Percentiles rank a stretch among this genome's conserved stretches.
These are phyloP conservation scores for Colletotrichum sp. DNA, from an alignment of 2,329 filamentous ascomycete species.

Conservation along the genomic window DNA sequence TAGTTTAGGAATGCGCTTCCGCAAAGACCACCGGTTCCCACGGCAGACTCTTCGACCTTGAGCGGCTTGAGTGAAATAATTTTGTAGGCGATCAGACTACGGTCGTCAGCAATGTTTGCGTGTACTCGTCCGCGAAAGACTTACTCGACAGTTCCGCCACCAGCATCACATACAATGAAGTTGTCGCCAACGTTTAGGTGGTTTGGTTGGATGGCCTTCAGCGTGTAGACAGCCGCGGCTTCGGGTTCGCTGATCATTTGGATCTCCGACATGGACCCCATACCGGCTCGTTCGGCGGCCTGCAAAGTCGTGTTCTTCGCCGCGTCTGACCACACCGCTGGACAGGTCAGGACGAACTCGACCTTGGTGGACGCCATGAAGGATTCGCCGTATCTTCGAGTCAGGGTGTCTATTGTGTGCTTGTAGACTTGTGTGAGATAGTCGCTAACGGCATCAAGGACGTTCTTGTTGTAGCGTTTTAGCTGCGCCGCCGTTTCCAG, in stretches of 20 bases:
- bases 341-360: conserved; percentile 81
- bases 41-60: conserved; percentile 77
- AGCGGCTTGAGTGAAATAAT: conserved; percentile 76
- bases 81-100: conserved; percentile 77
- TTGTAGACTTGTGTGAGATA: conserved; percentile 78
- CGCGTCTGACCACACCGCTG: conserved; percentile 84
- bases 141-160: conserved; percentile 72
- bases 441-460: conserved; percentile 80
- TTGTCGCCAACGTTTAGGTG: conserved; percentile 72
- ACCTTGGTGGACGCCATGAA: conserved; percentile 80
- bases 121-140: conserved; percentile 27
- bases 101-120: conserved; percentile 24
- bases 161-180: conserved; percentile 68
- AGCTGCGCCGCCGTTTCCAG: conserved; percentile 79
- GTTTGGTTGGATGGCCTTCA: conserved; percentile 81
- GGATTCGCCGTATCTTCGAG: conserved; percentile 74
- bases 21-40: conserved; percentile 79
- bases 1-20: conserved; percentile 83
- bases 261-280: conserved; percentile 73
- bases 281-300: conserved; percentile 79
- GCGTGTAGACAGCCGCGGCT: conserved; percentile 79
- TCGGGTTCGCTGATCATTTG: conserved; percentile 84
- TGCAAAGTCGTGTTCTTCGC: conserved; percentile 85
- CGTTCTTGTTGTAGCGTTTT: conserved; percentile 76
- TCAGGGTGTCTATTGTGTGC: conserved; percentile 81